These are phyloP conservation scores for Termitomyces sp. DNA, from an alignment of 768 basidiomycete species.

Conservation along the genomic window DNA sequence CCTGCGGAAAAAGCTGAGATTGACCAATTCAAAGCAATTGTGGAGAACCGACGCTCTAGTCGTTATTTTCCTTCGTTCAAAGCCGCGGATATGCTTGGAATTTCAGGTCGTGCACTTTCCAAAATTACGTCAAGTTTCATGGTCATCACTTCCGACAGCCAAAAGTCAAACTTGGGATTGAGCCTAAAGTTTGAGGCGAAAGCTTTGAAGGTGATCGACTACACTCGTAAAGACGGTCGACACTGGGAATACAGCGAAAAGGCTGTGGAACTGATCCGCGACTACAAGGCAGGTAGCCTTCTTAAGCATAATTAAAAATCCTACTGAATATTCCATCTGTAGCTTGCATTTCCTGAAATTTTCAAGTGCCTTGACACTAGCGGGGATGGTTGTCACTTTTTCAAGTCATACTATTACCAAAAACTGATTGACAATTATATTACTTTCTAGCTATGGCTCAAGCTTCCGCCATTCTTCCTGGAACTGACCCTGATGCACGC, in stretches of 20 bases:
- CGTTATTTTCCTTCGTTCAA: slow-evolving; percentile 79
- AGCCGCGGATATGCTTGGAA: slow-evolving; percentile 66
- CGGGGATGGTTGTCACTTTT: slow-evolving; percentile 59
- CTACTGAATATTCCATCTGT: slow-evolving; percentile 1
- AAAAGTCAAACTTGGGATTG: slow-evolving; percentile 88
- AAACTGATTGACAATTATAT: background rate
- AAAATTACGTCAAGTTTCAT: slow-evolving; percentile 93
- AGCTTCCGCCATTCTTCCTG: slow-evolving; percentile 55
- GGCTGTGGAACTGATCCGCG: slow-evolving; percentile 72
- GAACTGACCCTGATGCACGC: slow-evolving; percentile 58
- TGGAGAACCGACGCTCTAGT: slow-evolving; percentile 45
- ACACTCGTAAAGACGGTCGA: slow-evolving; percentile 78
- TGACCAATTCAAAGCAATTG: slow-evolving; percentile 69
- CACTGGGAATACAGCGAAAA: slow-evolving; percentile 95
- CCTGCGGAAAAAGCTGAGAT: slow-evolving; percentile 80
- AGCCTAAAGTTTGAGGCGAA: slow-evolving; percentile 97
- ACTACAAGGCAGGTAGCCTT: slow-evolving; percentile 61
- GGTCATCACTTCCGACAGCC: slow-evolving; percentile 70
- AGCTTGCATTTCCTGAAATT: slow-evolving; percentile 83
- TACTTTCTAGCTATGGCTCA: slow-evolving; percentile 62
- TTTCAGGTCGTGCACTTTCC: slow-evolving; percentile 78
- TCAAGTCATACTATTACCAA: background rate
- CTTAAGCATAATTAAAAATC: background rate
- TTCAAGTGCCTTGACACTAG: slow-evolving; percentile 67
- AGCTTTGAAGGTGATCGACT: slow-evolving; percentile 88